Evolutionary conservation across 108 stramenopile species (phyloP).

Genomic region (Licmophora abbreviata): DNA sequence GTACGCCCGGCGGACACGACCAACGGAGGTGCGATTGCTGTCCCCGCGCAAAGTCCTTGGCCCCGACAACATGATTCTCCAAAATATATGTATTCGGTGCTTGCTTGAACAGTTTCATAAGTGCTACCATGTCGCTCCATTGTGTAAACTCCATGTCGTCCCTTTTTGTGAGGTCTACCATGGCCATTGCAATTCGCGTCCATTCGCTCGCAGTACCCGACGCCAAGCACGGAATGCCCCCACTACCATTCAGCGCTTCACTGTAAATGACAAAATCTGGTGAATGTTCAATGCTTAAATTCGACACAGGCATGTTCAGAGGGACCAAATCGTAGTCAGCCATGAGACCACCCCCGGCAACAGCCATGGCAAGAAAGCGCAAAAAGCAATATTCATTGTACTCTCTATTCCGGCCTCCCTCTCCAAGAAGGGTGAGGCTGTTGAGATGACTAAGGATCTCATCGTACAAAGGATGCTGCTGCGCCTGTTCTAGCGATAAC

Average conservation of each 20-base stretch:
- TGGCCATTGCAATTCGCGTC: constrained; percentile 1
- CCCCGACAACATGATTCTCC: no score
- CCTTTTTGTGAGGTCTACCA: no score
- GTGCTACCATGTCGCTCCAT: no score
- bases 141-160: no score
- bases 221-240: constrained; percentile 1
- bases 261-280: background rate
- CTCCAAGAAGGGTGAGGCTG: background rate
- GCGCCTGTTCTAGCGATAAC: constrained; percentile 4
- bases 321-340: constrained; percentile 11
- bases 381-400: constrained; percentile 8
- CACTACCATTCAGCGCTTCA: constrained; percentile 1
- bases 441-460: background rate
- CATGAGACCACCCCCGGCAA: constrained; percentile 9
- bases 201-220: background rate
- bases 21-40: no score
- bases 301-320: no score
- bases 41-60: no score
- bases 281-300: no score
- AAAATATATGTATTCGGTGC: no score
- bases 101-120: no score
- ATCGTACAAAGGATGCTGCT: constrained; percentile 5
- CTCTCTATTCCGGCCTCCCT: background rate
- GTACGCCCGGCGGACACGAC: no score
- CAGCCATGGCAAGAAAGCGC: constrained; percentile 16